A percentile compares a stretch with the other conserved stretches of the same genome.
phyloP scores from a whole-genome alignment of 2,329 filamentous ascomycete genomes.

The Chaetomiaceae sp. region DNA sequence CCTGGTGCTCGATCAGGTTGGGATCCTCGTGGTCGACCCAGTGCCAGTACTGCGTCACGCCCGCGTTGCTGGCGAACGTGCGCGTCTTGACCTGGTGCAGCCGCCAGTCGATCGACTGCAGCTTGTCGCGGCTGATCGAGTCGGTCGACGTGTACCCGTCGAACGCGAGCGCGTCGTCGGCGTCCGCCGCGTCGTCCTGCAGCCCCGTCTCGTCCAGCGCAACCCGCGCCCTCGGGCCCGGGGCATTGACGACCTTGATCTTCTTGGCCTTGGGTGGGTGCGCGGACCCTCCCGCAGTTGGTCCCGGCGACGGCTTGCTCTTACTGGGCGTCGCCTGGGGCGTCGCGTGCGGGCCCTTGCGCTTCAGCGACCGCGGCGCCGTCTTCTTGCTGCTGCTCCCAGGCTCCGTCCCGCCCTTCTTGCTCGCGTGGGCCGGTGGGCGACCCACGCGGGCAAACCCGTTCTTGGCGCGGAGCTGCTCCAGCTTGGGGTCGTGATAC shows the following conservation, averaged over 20 bases:
- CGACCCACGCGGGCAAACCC: constrained; percentile 54
- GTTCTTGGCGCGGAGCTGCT: constrained; percentile 43
- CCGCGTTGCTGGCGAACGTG: constrained; percentile 38
- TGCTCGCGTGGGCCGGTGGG: constrained; percentile 42
- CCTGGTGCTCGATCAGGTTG: constrained; percentile 46
- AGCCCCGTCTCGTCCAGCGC: too few relatives aligned
- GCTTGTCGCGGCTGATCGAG: constrained; percentile 40
- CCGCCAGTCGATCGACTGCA: constrained; percentile 45
- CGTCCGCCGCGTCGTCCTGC: too few relatives aligned
- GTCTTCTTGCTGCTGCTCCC: constrained; percentile 15
- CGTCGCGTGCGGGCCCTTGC: constrained; percentile 21
- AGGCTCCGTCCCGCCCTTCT: constrained; percentile 22
- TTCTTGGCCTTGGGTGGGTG: constrained; percentile 10
- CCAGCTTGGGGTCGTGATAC: constrained; percentile 50
- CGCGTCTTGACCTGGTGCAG: constrained; percentile 47
- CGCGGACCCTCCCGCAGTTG: background rate
- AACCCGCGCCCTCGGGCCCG: too few relatives aligned
- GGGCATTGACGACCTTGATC: constrained; percentile 16
- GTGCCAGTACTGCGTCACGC: constrained; percentile 52
- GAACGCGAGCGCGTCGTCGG: constrained; percentile 29
- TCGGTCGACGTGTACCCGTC: constrained; percentile 48
- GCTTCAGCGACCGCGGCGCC: constrained; percentile 19
- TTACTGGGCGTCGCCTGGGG: constrained; percentile 16
- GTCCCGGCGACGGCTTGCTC: background rate
- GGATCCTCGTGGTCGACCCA: constrained; percentile 36